Evolutionary conservation across 208 protist species (phyloP).

Genomic region (Naegleria fowleri): DNA sequence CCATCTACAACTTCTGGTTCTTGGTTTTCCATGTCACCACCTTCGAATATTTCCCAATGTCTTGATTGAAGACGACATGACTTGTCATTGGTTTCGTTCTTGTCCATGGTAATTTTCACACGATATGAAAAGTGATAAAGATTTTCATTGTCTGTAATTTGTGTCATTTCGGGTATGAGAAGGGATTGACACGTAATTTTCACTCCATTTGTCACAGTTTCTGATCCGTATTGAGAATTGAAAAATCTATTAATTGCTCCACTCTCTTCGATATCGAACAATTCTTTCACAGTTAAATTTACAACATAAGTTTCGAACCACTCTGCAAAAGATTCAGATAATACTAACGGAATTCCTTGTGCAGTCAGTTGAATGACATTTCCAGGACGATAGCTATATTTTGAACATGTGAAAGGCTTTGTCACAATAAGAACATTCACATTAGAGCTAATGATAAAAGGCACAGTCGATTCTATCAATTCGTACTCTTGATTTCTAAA

Average conservation of each 20-base stretch:
- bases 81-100: neutral
- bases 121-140: conserved; percentile 16
- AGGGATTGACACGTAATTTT: neutral
- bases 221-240: neutral
- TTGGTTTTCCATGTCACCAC: neutral
- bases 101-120: neutral
- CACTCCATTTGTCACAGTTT: neutral
- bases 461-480: too few species aligned
- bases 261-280: neutral
- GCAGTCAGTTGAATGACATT: neutral
- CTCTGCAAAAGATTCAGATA: neutral
- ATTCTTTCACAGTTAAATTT: neutral
- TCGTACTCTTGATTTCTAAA: neutral
- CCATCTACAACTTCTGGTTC: neutral
- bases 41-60: neutral
- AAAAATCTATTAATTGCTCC: neutral
- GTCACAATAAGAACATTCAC: neutral
- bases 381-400: neutral
- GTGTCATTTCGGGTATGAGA: neutral
- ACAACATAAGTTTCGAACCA: neutral
- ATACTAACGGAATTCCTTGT: neutral
- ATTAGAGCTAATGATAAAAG: neutral
- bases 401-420: neutral
- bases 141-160: neutral
- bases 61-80: neutral